Evolutionary conservation across 2,329 filamentous ascomycete genomes (phyloP), one percentile per base, ranked within the genome.

Genomic region (Juglanconis sp.): DNA sequence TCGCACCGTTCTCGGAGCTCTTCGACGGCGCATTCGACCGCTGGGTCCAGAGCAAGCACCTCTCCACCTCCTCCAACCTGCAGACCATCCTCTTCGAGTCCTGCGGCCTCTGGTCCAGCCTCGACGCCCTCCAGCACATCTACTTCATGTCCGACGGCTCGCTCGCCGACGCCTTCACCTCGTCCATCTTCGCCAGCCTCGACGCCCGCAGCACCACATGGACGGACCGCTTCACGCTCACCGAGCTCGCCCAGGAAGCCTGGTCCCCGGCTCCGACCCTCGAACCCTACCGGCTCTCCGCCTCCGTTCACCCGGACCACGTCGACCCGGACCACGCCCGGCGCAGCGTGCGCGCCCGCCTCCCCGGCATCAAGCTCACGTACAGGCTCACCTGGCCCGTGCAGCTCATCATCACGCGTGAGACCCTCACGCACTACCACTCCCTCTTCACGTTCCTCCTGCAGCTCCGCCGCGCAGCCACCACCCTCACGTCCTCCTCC

Each of bases 151-250:
- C 84, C 15, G 87, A 97, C 67, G 90, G 92, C 2, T 82, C 86
- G 1, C 76, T 86, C 0, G 84, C 88, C 1, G 83, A 88, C 51
- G 73, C 77, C 0, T 88, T 96, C 66, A 84, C 88, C 11, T 80
- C 81, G 32, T 82, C 83, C 11, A 72, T 97, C 1, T 96, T 96
- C 69, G 84, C 87, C 58, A 87, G 89, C 53, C 82, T 97, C 49
- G 90, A 95, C 65, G 78, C 76, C 1, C 68, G 81, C 15, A 80
- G 76, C 69, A 73, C 69, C 5, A 76, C 76, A 40, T 97, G 92
- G 93, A 87, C 88, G 63, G 92, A 97, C 71, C 85, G 87, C 24
- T 96, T 94, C 68, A 81, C 89, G 0, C 77, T 97, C 34, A 95
- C 90, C 0, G 91, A 93, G 65, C 75, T 92, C 2, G 87, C 89